Evolutionary conservation across 2,329 filamentous ascomycete genomes (phyloP), one percentile per base, ranked within the genome.

Genomic region (Aspergillus pseudoglaucus): DNA sequence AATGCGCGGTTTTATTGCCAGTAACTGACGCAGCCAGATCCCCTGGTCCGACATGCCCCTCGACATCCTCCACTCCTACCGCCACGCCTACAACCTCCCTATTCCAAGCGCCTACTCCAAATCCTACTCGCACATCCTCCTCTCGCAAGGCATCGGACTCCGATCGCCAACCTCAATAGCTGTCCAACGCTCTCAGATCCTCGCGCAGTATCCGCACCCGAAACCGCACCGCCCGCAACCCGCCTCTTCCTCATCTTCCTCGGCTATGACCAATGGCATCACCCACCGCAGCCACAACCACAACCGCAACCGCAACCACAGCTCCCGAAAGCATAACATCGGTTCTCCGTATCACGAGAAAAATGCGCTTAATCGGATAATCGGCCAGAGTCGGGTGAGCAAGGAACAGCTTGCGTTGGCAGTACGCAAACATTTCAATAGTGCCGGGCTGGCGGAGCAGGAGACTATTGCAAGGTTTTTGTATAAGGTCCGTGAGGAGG

Each of bases 371-470:
- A 55, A 61, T 42, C 56, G 57, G 27, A 65, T 66, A 42, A 58
- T 59, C 41, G 62, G 63, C 6, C 67, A 71, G 47, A 67, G 67
- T 45, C 63, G 68, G 38, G 67, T 73, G 33, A 62, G 63, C 49
- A 72, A 73, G 47, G 63, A 68, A 5, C 64, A 70, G 30, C 64
- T 75, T 6, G 70, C 72, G 18, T 58, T 63, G 17, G 62, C 69
- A 0, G 71, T 75, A 22, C 66, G 72, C 42, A 74, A 72, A 53
- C 72, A 75, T 51, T 75, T 75, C 46, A 75, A 75, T 52, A 71
- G 67, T 42, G 69, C 70, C 15, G 71, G 68, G 6, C 58, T 75
- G 8, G 69, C 66, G 38, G 72, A 75, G 56, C 71, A 72, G 47
- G 72, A 75, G 51, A 68, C 69, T 2, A 72, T 75, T 50, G 72